Conservation (phyloP, 1,139 yeast genomes). For the Sugiyamaella novakii region DNA sequence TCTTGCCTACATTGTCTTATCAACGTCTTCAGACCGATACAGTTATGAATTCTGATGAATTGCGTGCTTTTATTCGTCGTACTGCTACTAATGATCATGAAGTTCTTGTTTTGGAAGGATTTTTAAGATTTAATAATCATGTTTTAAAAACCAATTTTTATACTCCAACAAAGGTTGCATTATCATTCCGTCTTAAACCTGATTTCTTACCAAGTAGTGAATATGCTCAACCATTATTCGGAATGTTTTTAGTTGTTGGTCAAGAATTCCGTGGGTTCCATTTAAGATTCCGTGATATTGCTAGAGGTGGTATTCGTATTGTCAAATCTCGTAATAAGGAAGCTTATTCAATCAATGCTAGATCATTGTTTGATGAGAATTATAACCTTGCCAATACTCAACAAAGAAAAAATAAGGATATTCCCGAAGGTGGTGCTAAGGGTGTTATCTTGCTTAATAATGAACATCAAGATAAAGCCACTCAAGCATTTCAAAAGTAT, state of each 20-base stretch:
- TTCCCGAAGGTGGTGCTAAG: constrained; percentile 98
- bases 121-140: constrained; percentile 80
- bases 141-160: constrained; percentile 93
- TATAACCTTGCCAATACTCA: constrained; percentile 95
- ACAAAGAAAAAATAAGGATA: constrained; percentile 95
- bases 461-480: constrained; percentile 78
- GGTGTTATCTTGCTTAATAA: constrained; percentile 87
- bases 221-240: constrained; percentile 90
- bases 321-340: constrained; percentile 86
- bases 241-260: constrained; percentile 95
- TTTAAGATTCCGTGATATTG: constrained; percentile 93
- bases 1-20: constrained; percentile 75
- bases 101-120: constrained; percentile 76
- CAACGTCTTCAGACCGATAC: constrained; percentile 83
- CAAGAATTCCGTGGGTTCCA: constrained; percentile 98
- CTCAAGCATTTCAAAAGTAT: constrained; percentile 87
- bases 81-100: constrained; percentile 81
- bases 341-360: constrained; percentile 80
- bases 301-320: constrained; percentile 97
- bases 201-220: constrained; percentile 79
- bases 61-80: constrained; percentile 65
- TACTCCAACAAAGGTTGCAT: constrained; percentile 91
- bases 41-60: constrained; percentile 73
- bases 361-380: constrained; percentile 93
- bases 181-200: constrained; percentile 89